phyloP scores from a whole-genome alignment of 176 grass and related monocot genomes.

The Pharus latifolius region DNA sequence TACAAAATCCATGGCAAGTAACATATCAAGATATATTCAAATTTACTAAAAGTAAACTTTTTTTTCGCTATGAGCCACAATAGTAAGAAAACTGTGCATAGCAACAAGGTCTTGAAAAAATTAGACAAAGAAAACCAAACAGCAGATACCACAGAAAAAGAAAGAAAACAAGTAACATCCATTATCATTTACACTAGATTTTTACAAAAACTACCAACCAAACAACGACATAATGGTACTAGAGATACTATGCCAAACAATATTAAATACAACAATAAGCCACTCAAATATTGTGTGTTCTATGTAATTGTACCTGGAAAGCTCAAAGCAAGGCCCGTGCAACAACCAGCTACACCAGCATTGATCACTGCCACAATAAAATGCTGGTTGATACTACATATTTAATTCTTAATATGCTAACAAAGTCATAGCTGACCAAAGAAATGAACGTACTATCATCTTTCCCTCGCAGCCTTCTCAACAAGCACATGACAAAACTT shows the following conservation, averaged over 20 bases:
- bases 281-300: background rate
- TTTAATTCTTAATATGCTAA: background rate
- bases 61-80: background rate
- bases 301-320: slow-evolving; percentile 65
- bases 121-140: background rate
- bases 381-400: slow-evolving; percentile 5
- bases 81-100: background rate
- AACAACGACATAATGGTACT: background rate
- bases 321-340: slow-evolving; percentile 85
- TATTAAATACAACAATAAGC: background rate
- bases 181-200: background rate
- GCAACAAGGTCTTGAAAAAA: background rate
- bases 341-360: slow-evolving; percentile 79
- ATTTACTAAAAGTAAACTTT: background rate
- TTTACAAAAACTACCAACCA: background rate
- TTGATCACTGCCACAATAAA: slow-evolving; percentile 48
- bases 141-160: background rate
- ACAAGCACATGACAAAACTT: slow-evolving; percentile 75
- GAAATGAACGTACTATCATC: slow-evolving; percentile 50
- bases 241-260: background rate
- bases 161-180: background rate
- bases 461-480: slow-evolving; percentile 79
- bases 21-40: background rate
- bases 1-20: background rate
- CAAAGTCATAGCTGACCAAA: background rate